Evolutionary conservation across 345 rosid genomes (phyloP).

Genomic region (Garcia nutans): DNA sequence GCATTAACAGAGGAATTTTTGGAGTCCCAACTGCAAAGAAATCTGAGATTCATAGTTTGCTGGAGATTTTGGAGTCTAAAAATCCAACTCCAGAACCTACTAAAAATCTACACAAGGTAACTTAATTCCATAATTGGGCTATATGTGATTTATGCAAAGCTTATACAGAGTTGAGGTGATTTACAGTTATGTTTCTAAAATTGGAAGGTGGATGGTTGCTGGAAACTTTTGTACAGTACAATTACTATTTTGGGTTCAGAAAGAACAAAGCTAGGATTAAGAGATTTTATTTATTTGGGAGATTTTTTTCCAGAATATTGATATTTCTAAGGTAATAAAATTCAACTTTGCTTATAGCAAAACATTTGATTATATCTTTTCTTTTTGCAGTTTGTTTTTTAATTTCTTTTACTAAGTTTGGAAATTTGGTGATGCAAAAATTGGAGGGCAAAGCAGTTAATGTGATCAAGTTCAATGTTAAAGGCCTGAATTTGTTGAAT

Average conservation of each 20-base stretch:
- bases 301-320: conserved; percentile 75
- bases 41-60: conserved; percentile 56
- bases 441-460: conserved; percentile 88
- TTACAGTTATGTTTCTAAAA: conserved; percentile 13
- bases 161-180: background rate
- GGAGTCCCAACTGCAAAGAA: conserved; percentile 67
- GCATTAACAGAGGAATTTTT: conserved; percentile 79
- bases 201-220: conserved; percentile 65
- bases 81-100: conserved; percentile 85
- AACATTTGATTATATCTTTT: background rate
- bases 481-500: conserved; percentile 64
- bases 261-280: conserved; percentile 80
- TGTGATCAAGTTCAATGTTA: conserved; percentile 76
- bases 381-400: background rate
- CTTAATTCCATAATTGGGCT: too few relatives aligned
- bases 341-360: background rate
- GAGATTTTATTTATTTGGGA: conserved; percentile 76
- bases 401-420: conserved; percentile 26
- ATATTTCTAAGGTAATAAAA: conserved; percentile 55
- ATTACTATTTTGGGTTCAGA: conserved; percentile 76
- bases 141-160: background rate
- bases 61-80: conserved; percentile 63
- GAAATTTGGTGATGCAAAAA: conserved; percentile 33
- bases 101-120: conserved; percentile 56
- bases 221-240: conserved; percentile 81